These are phyloP conservation scores for Dalbergia cultrata DNA, from an alignment of 306 rosid species.

Conservation along the genomic window DNA sequence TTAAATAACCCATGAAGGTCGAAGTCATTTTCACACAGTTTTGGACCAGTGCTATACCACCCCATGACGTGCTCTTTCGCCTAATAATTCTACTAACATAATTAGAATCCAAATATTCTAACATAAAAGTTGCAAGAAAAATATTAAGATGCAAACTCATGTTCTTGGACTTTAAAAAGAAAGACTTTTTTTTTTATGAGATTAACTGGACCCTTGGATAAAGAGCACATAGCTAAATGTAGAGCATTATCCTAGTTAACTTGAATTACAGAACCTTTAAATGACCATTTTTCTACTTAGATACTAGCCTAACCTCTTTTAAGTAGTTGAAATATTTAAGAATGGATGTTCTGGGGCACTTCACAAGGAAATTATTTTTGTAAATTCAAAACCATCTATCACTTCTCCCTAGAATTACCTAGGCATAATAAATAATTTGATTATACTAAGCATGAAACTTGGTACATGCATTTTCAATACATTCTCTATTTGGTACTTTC, in stretches of 20 bases:
- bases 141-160: no score
- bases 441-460: background rate
- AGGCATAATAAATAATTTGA: slow-evolving; percentile 63
- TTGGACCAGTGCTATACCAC: slow-evolving; percentile 97
- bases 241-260: no score
- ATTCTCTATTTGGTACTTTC: background rate
- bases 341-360: slow-evolving; percentile 1
- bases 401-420: slow-evolving; percentile 61
- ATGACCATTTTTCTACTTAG: background rate
- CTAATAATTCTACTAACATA: no score
- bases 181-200: no score
- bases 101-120: no score
- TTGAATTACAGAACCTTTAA: background rate
- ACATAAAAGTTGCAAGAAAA: no score
- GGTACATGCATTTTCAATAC: background rate
- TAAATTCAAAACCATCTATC: slow-evolving; percentile 21
- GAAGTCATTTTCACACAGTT: slow-evolving; percentile 87
- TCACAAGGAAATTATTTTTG: slow-evolving; percentile 6
- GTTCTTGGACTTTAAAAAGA: no score
- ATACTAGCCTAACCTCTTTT: background rate
- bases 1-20: slow-evolving; percentile 84
- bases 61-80: slow-evolving; percentile 95
- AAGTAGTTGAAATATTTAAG: slow-evolving; percentile 8
- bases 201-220: background rate
- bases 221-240: background rate